Base-by-base conservation (phyloP, 257 asterid genomes). In the Voacanga thouarsii region DNA sequence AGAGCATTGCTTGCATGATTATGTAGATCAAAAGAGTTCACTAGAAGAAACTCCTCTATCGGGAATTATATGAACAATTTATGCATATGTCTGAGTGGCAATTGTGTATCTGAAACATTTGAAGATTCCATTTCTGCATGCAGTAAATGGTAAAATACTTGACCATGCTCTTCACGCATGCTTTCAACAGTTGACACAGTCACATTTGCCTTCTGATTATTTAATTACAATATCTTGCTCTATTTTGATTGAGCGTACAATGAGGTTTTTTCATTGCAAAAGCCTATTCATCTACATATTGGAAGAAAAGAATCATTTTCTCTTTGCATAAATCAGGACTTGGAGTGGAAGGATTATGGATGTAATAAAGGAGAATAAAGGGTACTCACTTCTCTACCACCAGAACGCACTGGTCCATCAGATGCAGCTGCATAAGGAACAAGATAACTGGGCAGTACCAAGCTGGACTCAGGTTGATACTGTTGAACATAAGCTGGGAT, bases 361-460 rank as follows among this genome's bases (percentile, higher is more conserved):
- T 67, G 28, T 39, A 81, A 78, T 10, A 79, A 79, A 65, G 33
- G 56, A 77, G 26, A 21, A 49, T 12, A 43, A 41, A 28, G 76
- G 28, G 67, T 12, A 73, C 95, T 90, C 82, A 93, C 99, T 80
- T 90, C 94, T 61, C 86, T 59, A 81, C 59, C 88, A 26, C 95
- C 92, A 2, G 92, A 84, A 86, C 83, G 90, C 76, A 87, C 82
- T 0, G 99, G 99, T 71, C 99, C 99, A 72, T 90, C 96, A 18
- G 99, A 96, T 57, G 99, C 98, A 41, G 97, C 97, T 11, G 96
- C 89, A 82, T 86, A 96, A 60, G 98, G 98, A 81, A 96, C 84
- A 28, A 93, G 94, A 87, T 92, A 96, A 69, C 89, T 81, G 4
- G 99, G 99, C 49, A 96, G 89, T 77, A 96, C 86, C 75, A 93